A percentile compares a stretch with the other conserved stretches of the same genome.
phyloP scores from a whole-genome alignment of 768 basidiomycete genomes.

The Chalciporus chontae region DNA sequence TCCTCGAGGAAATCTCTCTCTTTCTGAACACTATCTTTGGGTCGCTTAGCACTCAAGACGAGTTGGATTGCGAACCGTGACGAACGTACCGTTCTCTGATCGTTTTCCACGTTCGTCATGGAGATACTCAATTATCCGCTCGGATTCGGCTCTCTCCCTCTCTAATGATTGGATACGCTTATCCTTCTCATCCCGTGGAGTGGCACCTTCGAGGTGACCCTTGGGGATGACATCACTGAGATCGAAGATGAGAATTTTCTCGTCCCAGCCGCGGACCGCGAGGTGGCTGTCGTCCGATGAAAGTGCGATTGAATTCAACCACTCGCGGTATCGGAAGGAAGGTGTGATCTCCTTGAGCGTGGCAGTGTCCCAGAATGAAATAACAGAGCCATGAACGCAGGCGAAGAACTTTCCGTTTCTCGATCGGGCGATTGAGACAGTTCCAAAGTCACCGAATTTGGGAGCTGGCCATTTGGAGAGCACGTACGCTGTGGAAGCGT shows the following conservation, averaged over 20 bases:
- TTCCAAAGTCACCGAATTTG: background rate
- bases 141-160: no score
- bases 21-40: no score
- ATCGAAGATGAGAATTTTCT: background rate
- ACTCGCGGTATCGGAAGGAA: background rate
- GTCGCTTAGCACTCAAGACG: no score
- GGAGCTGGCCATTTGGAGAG: background rate
- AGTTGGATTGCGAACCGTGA: no score
- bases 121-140: no score
- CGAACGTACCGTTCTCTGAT: no score
- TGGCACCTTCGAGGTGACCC: no score
- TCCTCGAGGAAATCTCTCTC: no score
- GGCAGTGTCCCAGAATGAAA: background rate
- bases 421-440: background rate
- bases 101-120: no score
- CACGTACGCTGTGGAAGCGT: background rate
- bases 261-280: background rate
- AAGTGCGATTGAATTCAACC: background rate
- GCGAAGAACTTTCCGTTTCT: background rate
- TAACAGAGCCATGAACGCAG: background rate
- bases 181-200: no score
- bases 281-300: background rate
- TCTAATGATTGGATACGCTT: no score
- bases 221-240: constrained; percentile 4
- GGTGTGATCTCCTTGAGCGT: background rate